Conservation (phyloP, 768 basidiomycete species). For the Suillus subluteus region DNA sequence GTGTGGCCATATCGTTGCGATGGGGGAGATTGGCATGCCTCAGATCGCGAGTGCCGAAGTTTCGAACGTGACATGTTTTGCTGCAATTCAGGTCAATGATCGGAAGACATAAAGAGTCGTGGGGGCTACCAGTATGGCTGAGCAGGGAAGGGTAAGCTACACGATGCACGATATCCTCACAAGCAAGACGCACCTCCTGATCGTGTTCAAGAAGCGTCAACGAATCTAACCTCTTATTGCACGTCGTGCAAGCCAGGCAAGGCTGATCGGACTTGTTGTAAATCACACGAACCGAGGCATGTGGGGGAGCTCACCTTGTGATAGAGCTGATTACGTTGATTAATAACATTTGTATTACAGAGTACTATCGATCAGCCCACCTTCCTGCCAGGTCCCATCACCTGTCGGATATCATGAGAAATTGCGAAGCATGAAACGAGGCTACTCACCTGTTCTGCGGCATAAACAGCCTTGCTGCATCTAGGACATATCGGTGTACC, state of each 20-base stretch:
- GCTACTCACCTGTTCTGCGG: slow-evolving; percentile 76
- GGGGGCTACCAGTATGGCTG: slow-evolving; percentile 49
- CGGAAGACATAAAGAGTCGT: neutral
- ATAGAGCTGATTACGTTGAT: slow-evolving; percentile 57
- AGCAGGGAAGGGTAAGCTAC: slow-evolving; percentile 10
- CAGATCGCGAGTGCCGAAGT: slow-evolving; percentile 76
- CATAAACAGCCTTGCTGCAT: slow-evolving; percentile 80
- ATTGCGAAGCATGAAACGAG: slow-evolving; percentile 2
- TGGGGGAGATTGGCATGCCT: slow-evolving; percentile 72
- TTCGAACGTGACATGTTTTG: slow-evolving; percentile 81
- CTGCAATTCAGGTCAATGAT: slow-evolving; percentile 41
- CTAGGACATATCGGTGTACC: slow-evolving; percentile 73
- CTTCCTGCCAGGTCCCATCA: slow-evolving; percentile 88
- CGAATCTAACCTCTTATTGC: slow-evolving; percentile 81
- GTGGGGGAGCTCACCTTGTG: slow-evolving; percentile 59
- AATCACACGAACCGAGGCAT: slow-evolving; percentile 9
- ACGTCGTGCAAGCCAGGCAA: slow-evolving; percentile 77
- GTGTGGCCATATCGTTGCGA: slow-evolving; percentile 40
- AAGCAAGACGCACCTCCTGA: slow-evolving; percentile 60
- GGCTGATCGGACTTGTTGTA: slow-evolving; percentile 46
- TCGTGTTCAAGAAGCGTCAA: slow-evolving; percentile 81
- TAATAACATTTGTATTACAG: slow-evolving; percentile 3
- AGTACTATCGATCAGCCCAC: slow-evolving; percentile 43
- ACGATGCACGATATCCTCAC: slow-evolving; percentile 3
- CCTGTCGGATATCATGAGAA: slow-evolving; percentile 42